These are phyloP conservation scores for Jimgerdemannia lactiflua DNA, from an alignment of 192 early-diverging fungal species.

Conservation along the genomic window DNA sequence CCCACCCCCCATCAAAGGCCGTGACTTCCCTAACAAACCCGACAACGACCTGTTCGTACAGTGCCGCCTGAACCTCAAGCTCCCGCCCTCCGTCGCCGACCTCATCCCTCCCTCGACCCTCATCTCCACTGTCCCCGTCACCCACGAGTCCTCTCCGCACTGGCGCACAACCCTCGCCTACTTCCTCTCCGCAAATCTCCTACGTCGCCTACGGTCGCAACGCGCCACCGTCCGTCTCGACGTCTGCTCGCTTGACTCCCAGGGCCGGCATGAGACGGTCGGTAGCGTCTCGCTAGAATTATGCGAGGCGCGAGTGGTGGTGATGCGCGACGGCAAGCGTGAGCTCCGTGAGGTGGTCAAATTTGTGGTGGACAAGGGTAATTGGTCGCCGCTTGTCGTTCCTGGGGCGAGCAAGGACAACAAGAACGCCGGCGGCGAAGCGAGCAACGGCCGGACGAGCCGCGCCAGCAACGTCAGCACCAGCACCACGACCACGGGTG, in stretches of 20 bases:
- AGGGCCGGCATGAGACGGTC: slow-evolving; percentile 7
- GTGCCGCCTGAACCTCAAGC: slow-evolving; percentile 19
- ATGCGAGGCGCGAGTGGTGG: slow-evolving; percentile 20
- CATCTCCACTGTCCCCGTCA: slow-evolving; percentile 14
- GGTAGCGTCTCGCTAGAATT: slow-evolving; percentile 12
- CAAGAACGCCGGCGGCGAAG: not conserved
- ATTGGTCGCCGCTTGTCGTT: slow-evolving; percentile 12
- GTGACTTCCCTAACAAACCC: slow-evolving; percentile 15
- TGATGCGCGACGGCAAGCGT: slow-evolving; percentile 14
- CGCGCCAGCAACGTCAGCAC: too few relatives aligned
- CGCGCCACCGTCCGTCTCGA: slow-evolving; percentile 17
- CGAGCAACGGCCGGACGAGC: too few relatives aligned
- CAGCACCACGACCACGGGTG: too few relatives aligned
- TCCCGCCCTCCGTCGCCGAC: slow-evolving; percentile 29
- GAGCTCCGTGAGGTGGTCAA: slow-evolving; percentile 18
- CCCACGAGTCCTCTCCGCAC: slow-evolving; percentile 4
- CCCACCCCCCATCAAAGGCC: slow-evolving; percentile 9
- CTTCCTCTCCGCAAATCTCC: slow-evolving; percentile 24
- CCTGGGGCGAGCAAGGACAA: not conserved
- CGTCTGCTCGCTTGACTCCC: slow-evolving; percentile 8
- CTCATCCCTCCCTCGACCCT: slow-evolving; percentile 27
- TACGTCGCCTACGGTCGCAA: slow-evolving; percentile 18
- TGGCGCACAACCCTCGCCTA: slow-evolving; percentile 25
- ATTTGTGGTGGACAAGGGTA: slow-evolving; percentile 31
- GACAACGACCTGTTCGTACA: slow-evolving; percentile 20